A percentile compares a stretch with the other conserved stretches of the same genome.
phyloP scores from a whole-genome alignment of 1,139 yeast genomes.

The Magnusiomyces suaveolens region DNA sequence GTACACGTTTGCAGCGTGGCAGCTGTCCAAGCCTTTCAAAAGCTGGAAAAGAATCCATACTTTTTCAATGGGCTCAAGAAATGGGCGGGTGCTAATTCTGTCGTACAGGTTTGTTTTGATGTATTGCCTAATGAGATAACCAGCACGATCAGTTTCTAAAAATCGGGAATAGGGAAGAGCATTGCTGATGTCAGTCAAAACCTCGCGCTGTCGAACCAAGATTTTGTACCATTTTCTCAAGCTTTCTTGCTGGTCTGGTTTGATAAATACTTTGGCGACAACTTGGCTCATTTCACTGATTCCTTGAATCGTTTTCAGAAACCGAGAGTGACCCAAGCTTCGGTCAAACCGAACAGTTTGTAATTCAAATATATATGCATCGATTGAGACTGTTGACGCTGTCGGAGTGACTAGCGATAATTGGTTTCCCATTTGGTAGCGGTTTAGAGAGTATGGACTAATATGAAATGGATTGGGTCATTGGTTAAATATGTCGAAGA shows the following conservation, averaged over 20 bases:
- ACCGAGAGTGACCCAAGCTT: slow-evolving; percentile 64
- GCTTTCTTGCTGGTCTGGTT: slow-evolving; percentile 43
- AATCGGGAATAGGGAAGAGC: slow-evolving; percentile 63
- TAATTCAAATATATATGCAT: slow-evolving; percentile 77
- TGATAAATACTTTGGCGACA: slow-evolving; percentile 72
- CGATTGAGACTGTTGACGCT: slow-evolving; percentile 84
- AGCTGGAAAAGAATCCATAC: slow-evolving; percentile 78
- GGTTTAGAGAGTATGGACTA: no score
- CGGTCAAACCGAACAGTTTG: slow-evolving; percentile 65
- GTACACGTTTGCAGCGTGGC: slow-evolving; percentile 52
- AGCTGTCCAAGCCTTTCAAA: slow-evolving; percentile 47
- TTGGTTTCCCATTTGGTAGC: slow-evolving; percentile 94
- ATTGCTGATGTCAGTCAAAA: slow-evolving; percentile 43
- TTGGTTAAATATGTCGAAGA: no score
- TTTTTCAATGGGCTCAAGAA: slow-evolving; percentile 71
- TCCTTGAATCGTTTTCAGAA: slow-evolving; percentile 78
- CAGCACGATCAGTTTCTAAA: slow-evolving; percentile 86
- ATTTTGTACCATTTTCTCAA: neutral
- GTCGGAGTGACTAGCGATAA: slow-evolving; percentile 79
- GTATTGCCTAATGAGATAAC: slow-evolving; percentile 77
- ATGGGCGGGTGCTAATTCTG: slow-evolving; percentile 75
- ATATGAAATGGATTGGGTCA: neutral
- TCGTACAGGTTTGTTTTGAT: slow-evolving; percentile 74
- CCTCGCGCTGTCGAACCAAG: slow-evolving; percentile 30
- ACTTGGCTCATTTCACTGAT: slow-evolving; percentile 54